A percentile compares a stretch with the other conserved stretches of the same genome.
Conservation (phyloP, 805 yeast genomes). For the Clavispora carvajalis region DNA sequence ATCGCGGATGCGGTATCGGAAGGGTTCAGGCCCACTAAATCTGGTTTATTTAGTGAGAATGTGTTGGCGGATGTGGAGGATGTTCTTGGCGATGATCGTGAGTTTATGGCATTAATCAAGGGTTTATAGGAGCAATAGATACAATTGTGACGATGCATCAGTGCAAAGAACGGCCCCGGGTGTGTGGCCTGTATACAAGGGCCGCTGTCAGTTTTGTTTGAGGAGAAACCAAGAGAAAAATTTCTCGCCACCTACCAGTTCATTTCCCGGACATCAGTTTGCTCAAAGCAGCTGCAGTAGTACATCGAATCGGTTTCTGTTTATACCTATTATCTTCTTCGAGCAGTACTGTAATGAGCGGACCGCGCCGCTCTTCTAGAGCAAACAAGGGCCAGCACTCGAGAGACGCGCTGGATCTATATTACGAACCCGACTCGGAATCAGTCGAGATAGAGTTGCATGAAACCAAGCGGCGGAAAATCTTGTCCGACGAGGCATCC, state of each 20-base stretch:
- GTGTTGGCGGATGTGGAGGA: conserved; percentile 74
- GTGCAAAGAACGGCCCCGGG: too few relatives aligned
- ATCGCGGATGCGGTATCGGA: conserved; percentile 72
- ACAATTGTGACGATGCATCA: not conserved
- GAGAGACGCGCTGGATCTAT: conserved; percentile 20
- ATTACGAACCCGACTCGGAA: conserved; percentile 7
- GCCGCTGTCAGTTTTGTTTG: not conserved
- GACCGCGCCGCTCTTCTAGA: conserved; percentile 30
- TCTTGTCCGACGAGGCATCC: not conserved
- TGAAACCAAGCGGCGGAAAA: conserved; percentile 3
- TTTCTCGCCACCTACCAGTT: not conserved
- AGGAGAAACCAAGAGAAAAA: not conserved
- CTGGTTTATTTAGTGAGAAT: conserved; percentile 72
- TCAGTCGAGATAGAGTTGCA: conserved; percentile 3
- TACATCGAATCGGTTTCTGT: not conserved
- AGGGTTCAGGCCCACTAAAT: conserved; percentile 68
- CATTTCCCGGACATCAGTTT: not conserved
- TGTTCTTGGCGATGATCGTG: conserved; percentile 48
- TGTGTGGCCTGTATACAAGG: too few relatives aligned
- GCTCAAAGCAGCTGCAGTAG: not conserved
- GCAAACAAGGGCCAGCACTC: conserved; percentile 38
- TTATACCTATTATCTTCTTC: not conserved
- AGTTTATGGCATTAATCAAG: conserved; percentile 38
- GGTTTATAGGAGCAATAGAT: conserved; percentile 12
- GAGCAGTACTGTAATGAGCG: conserved; percentile 7